Conservation (phyloP, 768 basidiomycete genomes). For the Leucocoprinus birnbaumii region DNA sequence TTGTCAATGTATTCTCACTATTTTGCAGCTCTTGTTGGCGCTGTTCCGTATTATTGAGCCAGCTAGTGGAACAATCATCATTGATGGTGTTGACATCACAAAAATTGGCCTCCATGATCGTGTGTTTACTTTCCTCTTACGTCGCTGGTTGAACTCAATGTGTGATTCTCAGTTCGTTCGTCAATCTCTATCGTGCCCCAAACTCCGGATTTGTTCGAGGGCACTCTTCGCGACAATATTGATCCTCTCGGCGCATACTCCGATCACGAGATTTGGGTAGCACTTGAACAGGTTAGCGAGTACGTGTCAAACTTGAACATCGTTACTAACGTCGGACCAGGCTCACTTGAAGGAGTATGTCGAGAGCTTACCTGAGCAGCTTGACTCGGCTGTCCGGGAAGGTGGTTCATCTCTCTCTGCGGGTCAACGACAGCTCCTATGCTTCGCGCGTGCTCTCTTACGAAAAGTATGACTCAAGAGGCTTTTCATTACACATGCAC, state of each 20-base stretch:
- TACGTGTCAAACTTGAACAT: not conserved
- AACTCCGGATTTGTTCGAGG: conserved; percentile 67
- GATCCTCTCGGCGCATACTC: conserved; percentile 76
- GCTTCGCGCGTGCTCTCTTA: conserved; percentile 83
- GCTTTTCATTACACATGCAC: too few relatives aligned
- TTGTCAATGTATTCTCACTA: not conserved
- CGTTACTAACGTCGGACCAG: conserved; percentile 25
- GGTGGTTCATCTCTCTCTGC: conserved; percentile 79
- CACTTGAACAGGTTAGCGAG: conserved; percentile 59
- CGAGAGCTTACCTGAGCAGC: conserved; percentile 57
- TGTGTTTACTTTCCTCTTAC: conserved; percentile 24
- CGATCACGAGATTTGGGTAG: conserved; percentile 86
- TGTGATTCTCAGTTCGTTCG: conserved; percentile 54
- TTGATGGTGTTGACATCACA: conserved; percentile 77
- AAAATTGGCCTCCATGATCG: conserved; percentile 73
- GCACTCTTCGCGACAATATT: conserved; percentile 81
- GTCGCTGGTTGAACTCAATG: not conserved
- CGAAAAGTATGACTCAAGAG: conserved; percentile 53
- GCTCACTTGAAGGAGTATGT: conserved; percentile 69
- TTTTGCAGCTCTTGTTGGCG: conserved; percentile 55
- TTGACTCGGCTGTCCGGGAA: conserved; percentile 75
- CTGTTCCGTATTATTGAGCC: conserved; percentile 80
- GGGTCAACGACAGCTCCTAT: conserved; percentile 86
- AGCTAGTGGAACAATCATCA: conserved; percentile 57
- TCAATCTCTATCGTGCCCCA: conserved; percentile 87